Evolutionary conservation across 352 stramenopile species (phyloP).

Genomic region (Globisporangium recalcitrans): DNA sequence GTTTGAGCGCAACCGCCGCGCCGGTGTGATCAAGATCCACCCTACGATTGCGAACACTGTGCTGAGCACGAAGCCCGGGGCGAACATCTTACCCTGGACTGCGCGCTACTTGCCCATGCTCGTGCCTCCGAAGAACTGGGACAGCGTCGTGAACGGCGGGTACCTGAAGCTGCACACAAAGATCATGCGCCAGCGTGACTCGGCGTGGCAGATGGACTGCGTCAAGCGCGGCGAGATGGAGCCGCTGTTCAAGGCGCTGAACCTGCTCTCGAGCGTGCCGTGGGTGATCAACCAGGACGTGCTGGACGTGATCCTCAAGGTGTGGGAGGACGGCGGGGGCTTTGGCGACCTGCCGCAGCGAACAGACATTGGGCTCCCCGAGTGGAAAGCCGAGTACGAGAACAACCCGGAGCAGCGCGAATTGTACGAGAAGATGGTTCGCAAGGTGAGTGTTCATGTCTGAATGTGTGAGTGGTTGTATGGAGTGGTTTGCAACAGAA

Average conservation of each 20-base stretch:
- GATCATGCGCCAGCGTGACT: background rate
- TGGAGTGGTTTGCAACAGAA: background rate
- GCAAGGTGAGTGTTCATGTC: background rate
- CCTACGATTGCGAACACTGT: background rate
- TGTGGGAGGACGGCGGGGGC: background rate
- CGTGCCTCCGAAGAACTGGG: background rate
- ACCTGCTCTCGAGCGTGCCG: background rate
- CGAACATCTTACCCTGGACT: background rate
- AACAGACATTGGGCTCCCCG: background rate
- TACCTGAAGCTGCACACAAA: background rate
- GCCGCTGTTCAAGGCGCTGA: background rate
- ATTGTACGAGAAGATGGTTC: background rate
- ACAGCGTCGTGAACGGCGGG: background rate
- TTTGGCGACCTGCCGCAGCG: background rate
- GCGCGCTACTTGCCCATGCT: background rate
- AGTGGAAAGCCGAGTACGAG: background rate
- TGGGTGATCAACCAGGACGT: background rate
- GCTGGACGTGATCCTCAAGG: background rate
- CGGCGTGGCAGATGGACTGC: background rate
- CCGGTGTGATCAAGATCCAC: background rate
- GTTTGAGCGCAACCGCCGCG: background rate
- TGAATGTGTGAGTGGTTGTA: background rate
- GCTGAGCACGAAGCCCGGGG: background rate
- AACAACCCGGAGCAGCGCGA: background rate
- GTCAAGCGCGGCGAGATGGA: background rate